These are phyloP conservation scores for Penstemon eatonii DNA, from an alignment of 257 asterid genomes.

Conservation along the genomic window DNA sequence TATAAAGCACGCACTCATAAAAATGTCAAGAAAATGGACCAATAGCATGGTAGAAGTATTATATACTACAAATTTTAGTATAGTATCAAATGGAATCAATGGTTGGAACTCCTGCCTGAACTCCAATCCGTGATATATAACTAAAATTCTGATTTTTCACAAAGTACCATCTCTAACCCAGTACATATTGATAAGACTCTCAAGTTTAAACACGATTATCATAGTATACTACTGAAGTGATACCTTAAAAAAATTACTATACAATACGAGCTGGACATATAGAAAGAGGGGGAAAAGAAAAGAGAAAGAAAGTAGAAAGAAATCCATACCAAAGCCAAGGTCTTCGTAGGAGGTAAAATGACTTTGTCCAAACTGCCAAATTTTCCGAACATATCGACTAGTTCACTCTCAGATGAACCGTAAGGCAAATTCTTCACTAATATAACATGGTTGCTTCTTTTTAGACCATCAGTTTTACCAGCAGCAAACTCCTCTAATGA, in stretches of 20 bases:
- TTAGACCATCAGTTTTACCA: conserved; percentile 67
- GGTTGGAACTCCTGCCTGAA: neutral
- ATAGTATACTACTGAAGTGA: neutral
- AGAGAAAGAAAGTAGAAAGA: conserved; percentile 8
- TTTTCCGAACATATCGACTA: conserved; percentile 78
- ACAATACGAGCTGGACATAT: neutral
- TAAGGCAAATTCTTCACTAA: conserved; percentile 91
- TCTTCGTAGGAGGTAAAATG: conserved; percentile 78
- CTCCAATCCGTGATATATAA: neutral
- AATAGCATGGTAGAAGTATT: neutral
- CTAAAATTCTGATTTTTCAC: neutral
- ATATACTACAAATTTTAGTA: neutral
- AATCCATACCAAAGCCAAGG: conserved; percentile 84
- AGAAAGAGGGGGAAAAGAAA: conserved; percentile 7
- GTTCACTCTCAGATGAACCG: conserved; percentile 80
- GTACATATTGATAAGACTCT: neutral
- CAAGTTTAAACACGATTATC: neutral
- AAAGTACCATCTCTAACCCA: neutral
- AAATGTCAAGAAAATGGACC: neutral
- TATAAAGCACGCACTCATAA: neutral
- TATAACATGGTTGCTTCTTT: conserved; percentile 92
- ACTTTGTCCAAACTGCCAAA: conserved; percentile 86
- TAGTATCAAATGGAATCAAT: neutral
- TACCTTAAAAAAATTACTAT: neutral
- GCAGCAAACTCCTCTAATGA: conserved; percentile 76